Conservation (phyloP, 371 early-diverging fungal species). For the Zychaea mexicana region DNA sequence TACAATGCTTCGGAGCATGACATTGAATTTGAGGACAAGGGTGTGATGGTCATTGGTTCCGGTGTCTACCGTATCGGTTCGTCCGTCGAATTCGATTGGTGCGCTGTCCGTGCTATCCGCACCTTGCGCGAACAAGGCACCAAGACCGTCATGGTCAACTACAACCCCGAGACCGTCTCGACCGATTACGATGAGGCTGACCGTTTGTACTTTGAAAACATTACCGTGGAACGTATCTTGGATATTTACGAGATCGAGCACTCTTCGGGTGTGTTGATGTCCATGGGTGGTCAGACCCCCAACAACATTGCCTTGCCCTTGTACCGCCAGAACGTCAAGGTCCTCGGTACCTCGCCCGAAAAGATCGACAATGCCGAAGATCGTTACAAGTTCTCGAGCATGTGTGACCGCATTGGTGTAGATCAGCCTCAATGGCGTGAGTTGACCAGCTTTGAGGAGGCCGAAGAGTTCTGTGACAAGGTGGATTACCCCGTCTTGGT, state of each 20-base stretch:
- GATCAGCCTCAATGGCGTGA: conserved; percentile 97
- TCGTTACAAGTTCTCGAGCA: conserved; percentile 90
- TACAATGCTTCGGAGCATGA: conserved; percentile 89
- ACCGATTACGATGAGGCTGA: conserved; percentile 96
- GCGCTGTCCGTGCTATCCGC: conserved; percentile 84
- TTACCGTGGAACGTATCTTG: conserved; percentile 87
- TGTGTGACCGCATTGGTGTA: conserved; percentile 87
- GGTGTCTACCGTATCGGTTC: conserved; percentile 96
- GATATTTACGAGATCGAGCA: conserved; percentile 91
- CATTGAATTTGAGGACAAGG: conserved; percentile 81
- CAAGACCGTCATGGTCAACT: conserved; percentile 95
- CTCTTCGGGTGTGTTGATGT: conserved; percentile 81
- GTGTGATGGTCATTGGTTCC: conserved; percentile 93
- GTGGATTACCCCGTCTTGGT: conserved; percentile 94
- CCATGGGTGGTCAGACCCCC: conserved; percentile 92
- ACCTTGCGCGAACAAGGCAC: conserved; percentile 75
- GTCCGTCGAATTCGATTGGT: conserved; percentile 96
- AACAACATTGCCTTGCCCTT: conserved; percentile 92
- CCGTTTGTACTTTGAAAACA: conserved; percentile 92
- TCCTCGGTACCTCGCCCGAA: conserved; percentile 89
- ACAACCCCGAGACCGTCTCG: conserved; percentile 96
- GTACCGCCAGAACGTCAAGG: conserved; percentile 67
- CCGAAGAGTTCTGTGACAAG: conserved; percentile 75
- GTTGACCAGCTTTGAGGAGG: conserved; percentile 78
- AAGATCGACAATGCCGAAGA: conserved; percentile 93